Evolutionary conservation across 306 rosid genomes (phyloP).

Genomic region (Lathyrus aphaca): DNA sequence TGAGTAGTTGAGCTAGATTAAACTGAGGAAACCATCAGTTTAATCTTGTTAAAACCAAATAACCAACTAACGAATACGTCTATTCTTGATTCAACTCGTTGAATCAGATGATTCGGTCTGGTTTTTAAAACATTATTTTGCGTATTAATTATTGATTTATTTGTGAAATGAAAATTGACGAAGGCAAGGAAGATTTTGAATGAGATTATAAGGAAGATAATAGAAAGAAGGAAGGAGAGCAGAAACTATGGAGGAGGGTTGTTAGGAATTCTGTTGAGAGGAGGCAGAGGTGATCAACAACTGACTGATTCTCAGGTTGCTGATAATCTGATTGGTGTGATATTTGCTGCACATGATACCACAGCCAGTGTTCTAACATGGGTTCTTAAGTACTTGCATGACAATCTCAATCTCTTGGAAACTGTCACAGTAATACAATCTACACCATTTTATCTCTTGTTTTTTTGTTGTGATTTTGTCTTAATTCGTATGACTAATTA

Average conservation of each 20-base stretch:
- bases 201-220: conserved; percentile 58
- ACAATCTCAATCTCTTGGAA: conserved; percentile 58
- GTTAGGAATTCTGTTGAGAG: conserved; percentile 55
- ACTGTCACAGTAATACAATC: conserved; percentile 51
- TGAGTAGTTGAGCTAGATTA: neutral
- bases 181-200: conserved; percentile 82
- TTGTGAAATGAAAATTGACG: neutral
- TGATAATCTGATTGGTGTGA: conserved; percentile 86
- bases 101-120: neutral
- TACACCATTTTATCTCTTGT: neutral
- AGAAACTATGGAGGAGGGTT: conserved; percentile 56
- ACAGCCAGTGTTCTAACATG: conserved; percentile 89
- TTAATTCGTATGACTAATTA: too few relatives aligned
- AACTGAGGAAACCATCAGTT: neutral
- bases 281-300: conserved; percentile 39
- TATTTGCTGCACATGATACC: conserved; percentile 95
- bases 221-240: conserved; percentile 59
- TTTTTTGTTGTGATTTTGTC: neutral
- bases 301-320: conserved; percentile 74
- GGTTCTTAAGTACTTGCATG: conserved; percentile 79
- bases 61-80: neutral
- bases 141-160: neutral
- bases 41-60: neutral
- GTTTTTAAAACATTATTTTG: neutral
- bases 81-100: neutral